Evolutionary conservation across 345 rosid genomes (phyloP).

Genomic region (Salix suchowensis): DNA sequence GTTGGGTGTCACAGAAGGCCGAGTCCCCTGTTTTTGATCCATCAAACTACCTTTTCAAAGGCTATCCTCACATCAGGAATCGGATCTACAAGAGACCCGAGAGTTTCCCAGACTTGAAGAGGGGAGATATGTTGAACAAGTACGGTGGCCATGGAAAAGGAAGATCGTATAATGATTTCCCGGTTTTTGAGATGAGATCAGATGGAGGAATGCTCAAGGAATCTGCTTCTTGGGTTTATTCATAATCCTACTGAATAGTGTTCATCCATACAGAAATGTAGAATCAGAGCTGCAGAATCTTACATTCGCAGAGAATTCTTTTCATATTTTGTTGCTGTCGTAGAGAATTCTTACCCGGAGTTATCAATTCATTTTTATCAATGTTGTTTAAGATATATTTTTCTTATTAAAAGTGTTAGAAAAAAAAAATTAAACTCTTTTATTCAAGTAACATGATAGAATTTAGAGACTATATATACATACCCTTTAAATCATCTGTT

Average conservation of each 20-base stretch:
- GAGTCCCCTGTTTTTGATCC: slow-evolving; percentile 72
- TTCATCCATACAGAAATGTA: not conserved
- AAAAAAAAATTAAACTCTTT: too few relatives aligned
- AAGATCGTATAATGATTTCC: slow-evolving; percentile 19
- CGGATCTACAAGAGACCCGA: slow-evolving; percentile 24
- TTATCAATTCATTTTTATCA: too few relatives aligned
- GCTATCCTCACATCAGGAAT: slow-evolving; percentile 75
- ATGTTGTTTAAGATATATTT: too few relatives aligned
- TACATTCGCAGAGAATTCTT: not conserved
- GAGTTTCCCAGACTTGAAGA: slow-evolving; percentile 20
- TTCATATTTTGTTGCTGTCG: not conserved
- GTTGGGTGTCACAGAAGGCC: slow-evolving; percentile 22
- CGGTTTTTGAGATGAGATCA: slow-evolving; percentile 47
- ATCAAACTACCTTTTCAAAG: slow-evolving; percentile 42
- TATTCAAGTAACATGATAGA: too few relatives aligned
- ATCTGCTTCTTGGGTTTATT: slow-evolving; percentile 53
- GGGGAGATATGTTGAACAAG: slow-evolving; percentile 10
- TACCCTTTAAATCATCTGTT: too few relatives aligned
- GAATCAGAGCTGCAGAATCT: not conserved
- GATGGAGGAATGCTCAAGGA: slow-evolving; percentile 34
- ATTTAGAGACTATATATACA: too few relatives aligned
- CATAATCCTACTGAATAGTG: slow-evolving; percentile 17
- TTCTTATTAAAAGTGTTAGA: too few relatives aligned
- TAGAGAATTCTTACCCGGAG: not conserved
- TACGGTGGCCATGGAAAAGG: slow-evolving; percentile 10